phyloP scores from a whole-genome alignment of 805 yeast species.

The Yarrowia bubula region DNA sequence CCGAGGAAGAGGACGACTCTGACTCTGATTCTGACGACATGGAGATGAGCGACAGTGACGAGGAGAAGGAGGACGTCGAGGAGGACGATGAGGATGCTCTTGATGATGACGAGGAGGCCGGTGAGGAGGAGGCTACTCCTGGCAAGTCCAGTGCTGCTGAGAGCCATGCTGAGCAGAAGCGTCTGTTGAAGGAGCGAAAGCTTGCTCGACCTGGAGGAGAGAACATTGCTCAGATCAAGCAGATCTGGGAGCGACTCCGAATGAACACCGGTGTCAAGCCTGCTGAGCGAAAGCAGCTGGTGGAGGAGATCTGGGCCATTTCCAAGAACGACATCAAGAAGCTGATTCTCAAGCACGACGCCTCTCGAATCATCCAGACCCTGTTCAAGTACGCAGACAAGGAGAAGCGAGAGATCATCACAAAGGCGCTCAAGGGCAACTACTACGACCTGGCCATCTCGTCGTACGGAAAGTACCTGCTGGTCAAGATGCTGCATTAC shows the following conservation, averaged over 20 bases:
- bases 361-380: slow-evolving; percentile 93
- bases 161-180: slow-evolving; percentile 80
- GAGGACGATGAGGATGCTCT: slow-evolving; percentile 33
- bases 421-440: slow-evolving; percentile 66
- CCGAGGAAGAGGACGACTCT: slow-evolving; percentile 3
- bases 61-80: slow-evolving; percentile 18
- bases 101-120: slow-evolving; percentile 33
- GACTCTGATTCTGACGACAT: slow-evolving; percentile 27
- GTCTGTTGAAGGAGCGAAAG: slow-evolving; percentile 76
- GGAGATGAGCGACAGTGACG: slow-evolving; percentile 25
- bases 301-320: slow-evolving; percentile 81
- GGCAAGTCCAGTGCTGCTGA: slow-evolving; percentile 51
- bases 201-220: slow-evolving; percentile 81
- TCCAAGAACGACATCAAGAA: slow-evolving; percentile 76
- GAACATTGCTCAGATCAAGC: slow-evolving; percentile 80
- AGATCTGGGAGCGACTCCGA: slow-evolving; percentile 87
- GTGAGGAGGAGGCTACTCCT: slow-evolving; percentile 39
- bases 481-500: slow-evolving; percentile 86
- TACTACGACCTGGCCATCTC: slow-evolving; percentile 83
- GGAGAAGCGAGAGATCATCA: slow-evolving; percentile 71
- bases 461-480: slow-evolving; percentile 87
- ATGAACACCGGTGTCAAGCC: slow-evolving; percentile 80
- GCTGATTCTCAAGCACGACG: slow-evolving; percentile 90
- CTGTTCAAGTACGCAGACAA: slow-evolving; percentile 80
- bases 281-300: slow-evolving; percentile 68